These are phyloP conservation scores for Citrus trifoliata DNA, from an alignment of 345 rosid species.

Conservation along the genomic window DNA sequence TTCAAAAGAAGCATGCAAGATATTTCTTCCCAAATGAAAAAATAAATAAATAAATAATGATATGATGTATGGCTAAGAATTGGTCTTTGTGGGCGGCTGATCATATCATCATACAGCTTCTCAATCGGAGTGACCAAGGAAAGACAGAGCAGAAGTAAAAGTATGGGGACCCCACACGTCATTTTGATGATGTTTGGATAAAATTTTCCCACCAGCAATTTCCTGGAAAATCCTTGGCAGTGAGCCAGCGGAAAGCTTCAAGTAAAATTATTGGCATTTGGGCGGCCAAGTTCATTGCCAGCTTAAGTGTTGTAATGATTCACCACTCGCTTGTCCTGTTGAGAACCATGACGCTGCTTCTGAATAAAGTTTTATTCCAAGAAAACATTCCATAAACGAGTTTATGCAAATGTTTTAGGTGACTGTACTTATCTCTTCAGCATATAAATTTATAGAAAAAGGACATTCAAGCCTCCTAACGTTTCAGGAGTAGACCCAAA, in stretches of 20 bases:
- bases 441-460: too few relatives aligned
- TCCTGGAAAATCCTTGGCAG: background rate
- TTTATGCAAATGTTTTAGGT: too few relatives aligned
- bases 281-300: background rate
- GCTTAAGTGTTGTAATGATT: background rate
- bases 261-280: background rate
- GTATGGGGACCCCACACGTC: constrained; percentile 10
- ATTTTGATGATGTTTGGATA: background rate
- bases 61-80: background rate
- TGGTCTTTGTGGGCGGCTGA: background rate
- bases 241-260: too few relatives aligned
- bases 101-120: background rate
- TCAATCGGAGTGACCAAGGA: too few relatives aligned
- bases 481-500: too few relatives aligned
- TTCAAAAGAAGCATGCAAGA: background rate
- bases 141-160: background rate
- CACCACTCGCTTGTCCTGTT: background rate
- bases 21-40: background rate
- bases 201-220: background rate
- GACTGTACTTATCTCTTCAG: background rate
- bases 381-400: too few relatives aligned
- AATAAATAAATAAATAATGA: background rate
- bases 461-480: too few relatives aligned
- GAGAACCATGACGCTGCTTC: background rate
- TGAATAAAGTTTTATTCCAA: too few relatives aligned